A percentile compares a stretch with the other conserved stretches of the same genome.
Evolutionary conservation across 2,329 filamentous ascomycete genomes (phyloP).

Genomic region (Aspergillus eucalypticola): DNA sequence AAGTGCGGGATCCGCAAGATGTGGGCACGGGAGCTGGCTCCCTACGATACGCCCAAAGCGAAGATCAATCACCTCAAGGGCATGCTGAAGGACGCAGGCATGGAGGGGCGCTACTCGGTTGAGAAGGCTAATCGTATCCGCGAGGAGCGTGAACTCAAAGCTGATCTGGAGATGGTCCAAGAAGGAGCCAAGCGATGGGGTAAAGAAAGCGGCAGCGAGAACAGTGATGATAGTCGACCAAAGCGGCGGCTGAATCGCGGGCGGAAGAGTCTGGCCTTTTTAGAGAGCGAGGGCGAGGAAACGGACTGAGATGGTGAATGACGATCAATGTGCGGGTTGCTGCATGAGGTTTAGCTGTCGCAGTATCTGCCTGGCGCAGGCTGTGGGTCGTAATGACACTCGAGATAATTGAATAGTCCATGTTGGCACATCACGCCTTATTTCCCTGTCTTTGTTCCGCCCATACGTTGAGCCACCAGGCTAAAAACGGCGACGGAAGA

Average conservation of each 20-base stretch:
- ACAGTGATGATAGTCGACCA: slow-evolving; percentile 39
- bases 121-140: slow-evolving; percentile 84
- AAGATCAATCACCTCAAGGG: slow-evolving; percentile 80
- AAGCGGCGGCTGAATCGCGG: slow-evolving; percentile 46
- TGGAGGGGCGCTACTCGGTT: slow-evolving; percentile 84
- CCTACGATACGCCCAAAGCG: slow-evolving; percentile 69
- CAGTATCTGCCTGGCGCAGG: slow-evolving; percentile 14
- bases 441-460: slow-evolving; percentile 42
- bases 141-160: slow-evolving; percentile 78
- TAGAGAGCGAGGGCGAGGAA: slow-evolving; percentile 70
- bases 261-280: slow-evolving; percentile 56
- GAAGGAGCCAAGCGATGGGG: slow-evolving; percentile 83
- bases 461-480: slow-evolving; percentile 84
- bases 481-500: slow-evolving; percentile 94
- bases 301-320: slow-evolving; percentile 39
- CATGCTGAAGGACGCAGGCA: slow-evolving; percentile 79
- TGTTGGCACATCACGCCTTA: slow-evolving; percentile 22
- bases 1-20: slow-evolving; percentile 94
- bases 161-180: slow-evolving; percentile 80
- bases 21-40: slow-evolving; percentile 82
- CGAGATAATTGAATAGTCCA: slow-evolving; percentile 5
- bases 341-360: slow-evolving; percentile 1
- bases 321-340: not conserved
- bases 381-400: not conserved
- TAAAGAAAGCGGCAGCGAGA: slow-evolving; percentile 39